A percentile compares a stretch with the other conserved stretches of the same genome.
phyloP scores from a whole-genome alignment of 139 green algal genomes.

The Micractinium conductrix region DNA sequence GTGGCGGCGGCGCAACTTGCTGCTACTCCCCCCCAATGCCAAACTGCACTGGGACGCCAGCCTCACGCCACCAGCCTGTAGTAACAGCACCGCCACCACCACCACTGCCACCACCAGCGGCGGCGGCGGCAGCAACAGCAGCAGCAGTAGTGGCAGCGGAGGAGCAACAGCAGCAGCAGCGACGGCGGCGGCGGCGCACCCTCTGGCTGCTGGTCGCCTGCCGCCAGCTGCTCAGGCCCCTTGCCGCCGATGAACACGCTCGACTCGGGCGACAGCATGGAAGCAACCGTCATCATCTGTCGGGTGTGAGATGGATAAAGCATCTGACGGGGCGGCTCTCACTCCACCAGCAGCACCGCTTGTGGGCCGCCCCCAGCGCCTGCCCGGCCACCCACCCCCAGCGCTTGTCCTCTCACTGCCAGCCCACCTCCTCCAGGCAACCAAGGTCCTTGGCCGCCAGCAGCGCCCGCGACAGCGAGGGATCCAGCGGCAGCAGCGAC shows the following conservation, averaged over 20 bases:
- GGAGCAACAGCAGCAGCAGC: background rate
- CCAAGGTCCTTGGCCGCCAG: constrained; percentile 77
- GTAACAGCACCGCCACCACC: background rate
- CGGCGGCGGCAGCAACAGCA: too few relatives aligned
- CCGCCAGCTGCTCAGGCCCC: constrained; percentile 50
- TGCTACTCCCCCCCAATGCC: too few relatives aligned
- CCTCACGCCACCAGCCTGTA: too few relatives aligned
- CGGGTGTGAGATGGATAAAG: background rate
- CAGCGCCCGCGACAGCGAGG: constrained; percentile 79
- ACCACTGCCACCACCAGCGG: too few relatives aligned
- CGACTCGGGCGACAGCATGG: constrained; percentile 89
- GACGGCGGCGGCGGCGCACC: background rate
- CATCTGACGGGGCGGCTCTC: too few relatives aligned
- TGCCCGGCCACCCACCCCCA: too few relatives aligned
- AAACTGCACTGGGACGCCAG: too few relatives aligned
- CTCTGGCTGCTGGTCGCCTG: constrained; percentile 7
- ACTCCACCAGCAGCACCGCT: too few relatives aligned
- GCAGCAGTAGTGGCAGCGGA: too few relatives aligned
- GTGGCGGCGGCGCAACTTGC: too few relatives aligned
- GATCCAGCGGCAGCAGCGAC: constrained; percentile 84
- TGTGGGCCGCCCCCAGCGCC: too few relatives aligned
- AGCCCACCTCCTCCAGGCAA: constrained; percentile 75
- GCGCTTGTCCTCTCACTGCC: too few relatives aligned
- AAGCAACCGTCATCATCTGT: constrained; percentile 50
- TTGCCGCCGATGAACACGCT: constrained; percentile 69